Base-by-base conservation (phyloP, 305 asterid genomes). In the Solanum chacoense region DNA sequence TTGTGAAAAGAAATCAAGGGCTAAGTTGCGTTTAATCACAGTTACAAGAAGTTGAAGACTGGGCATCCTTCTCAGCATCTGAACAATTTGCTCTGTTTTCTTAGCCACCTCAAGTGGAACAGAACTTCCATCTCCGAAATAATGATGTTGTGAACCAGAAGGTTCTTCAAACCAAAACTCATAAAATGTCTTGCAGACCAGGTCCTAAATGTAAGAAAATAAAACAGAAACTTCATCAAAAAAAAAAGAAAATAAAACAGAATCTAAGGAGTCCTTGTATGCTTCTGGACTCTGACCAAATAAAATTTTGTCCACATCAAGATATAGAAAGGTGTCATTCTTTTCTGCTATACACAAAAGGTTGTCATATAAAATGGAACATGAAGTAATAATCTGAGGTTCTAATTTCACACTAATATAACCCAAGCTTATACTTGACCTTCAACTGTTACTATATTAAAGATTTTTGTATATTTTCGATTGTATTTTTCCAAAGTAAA, bases 111-210 rank as follows among this genome's bases (percentile, higher is more conserved):
- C 99, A 90, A 95, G 90, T 26, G 99, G 97, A 90, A 98, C 98
- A 92, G 95, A 95, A 93, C 99, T 98, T 63, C 98, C 98, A 93
- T 96, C 99, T 87, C 91, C 95, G 88, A 91, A 98, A 86, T 88
- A 89, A 87, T 91, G 96, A 90, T 90, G 90, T 86, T 94, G 98
- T 50, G 88, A 78, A 90, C 94, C 93, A 92, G 95, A 94, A 90
- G 96, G 94, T 91, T 96, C 99, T 94, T 98, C 99, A 93, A 98
- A 98, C 99, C 99, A 98, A 91, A 98, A 98, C 94, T 98, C 99
- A 90, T 94, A 96, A 93, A 98, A 96, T 83, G 99, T 95, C 96
- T 94, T 98, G 96, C 99, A 98, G 89, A 98, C 99, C 85, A 98
- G 95, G 89, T 98, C 99, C 99, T 98, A 95, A 83, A 89, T 77